These are phyloP conservation scores for Pichia kudriavzevii DNA, from an alignment of 1,139 yeast species.

Conservation along the genomic window DNA sequence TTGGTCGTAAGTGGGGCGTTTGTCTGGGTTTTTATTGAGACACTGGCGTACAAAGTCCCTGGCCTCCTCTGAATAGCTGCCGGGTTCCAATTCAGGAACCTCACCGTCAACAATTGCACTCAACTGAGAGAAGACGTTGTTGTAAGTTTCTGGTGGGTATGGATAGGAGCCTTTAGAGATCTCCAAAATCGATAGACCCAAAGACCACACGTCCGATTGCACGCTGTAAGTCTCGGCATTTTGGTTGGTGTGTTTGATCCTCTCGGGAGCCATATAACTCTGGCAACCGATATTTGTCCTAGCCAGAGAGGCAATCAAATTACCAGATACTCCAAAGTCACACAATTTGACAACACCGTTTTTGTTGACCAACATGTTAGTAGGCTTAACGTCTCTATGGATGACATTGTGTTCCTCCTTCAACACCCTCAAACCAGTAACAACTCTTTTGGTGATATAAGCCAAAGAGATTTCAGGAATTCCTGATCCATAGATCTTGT, in stretches of 20 bases:
- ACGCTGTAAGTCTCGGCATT: slow-evolving; percentile 83
- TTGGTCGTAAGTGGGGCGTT: slow-evolving; percentile 75
- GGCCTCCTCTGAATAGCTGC: slow-evolving; percentile 63
- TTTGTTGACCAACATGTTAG: slow-evolving; percentile 77
- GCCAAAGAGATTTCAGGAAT: slow-evolving; percentile 77
- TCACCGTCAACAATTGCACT: slow-evolving; percentile 96
- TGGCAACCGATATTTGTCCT: slow-evolving; percentile 97
- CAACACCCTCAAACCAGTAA: slow-evolving; percentile 73
- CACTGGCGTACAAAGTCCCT: slow-evolving; percentile 74
- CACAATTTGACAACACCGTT: slow-evolving; percentile 84
- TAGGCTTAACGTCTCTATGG: slow-evolving; percentile 96
- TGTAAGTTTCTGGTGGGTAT: slow-evolving; percentile 89
- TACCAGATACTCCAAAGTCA: slow-evolving; percentile 96
- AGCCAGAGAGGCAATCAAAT: slow-evolving; percentile 90
- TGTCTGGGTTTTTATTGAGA: slow-evolving; percentile 70
- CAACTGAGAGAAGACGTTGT: slow-evolving; percentile 83
- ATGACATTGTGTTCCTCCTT: slow-evolving; percentile 88
- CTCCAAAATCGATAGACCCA: slow-evolving; percentile 84
- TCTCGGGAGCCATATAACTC: slow-evolving; percentile 98
- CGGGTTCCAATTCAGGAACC: slow-evolving; percentile 67
- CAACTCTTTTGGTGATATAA: slow-evolving; percentile 72
- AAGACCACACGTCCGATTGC: slow-evolving; percentile 93
- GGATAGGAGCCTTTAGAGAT: slow-evolving; percentile 90
- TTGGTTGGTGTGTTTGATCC: slow-evolving; percentile 59
- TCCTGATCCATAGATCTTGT: slow-evolving; percentile 67